Evolutionary conservation across 768 basidiomycete genomes (phyloP).

Genomic region (Coprinellus micaceus): DNA sequence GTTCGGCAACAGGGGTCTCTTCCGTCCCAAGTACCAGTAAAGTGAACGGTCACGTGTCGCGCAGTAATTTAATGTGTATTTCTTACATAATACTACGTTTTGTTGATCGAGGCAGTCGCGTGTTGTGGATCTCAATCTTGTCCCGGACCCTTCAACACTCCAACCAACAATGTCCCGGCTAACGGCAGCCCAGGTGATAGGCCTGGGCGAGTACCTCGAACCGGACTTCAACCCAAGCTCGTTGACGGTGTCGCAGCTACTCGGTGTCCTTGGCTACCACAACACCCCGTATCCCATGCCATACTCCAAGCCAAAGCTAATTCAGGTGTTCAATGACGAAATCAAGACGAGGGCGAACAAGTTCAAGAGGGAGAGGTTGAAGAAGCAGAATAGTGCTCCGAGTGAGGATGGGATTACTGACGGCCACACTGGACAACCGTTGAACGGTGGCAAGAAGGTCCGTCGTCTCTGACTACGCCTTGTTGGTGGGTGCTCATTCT

Average conservation of each 20-base stretch:
- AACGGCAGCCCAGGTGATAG: constrained; percentile 75
- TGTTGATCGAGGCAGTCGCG: constrained; percentile 8
- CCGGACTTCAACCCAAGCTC: constrained; percentile 69
- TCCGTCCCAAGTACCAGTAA: constrained; percentile 29
- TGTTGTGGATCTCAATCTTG: constrained; percentile 6
- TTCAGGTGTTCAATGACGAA: constrained; percentile 75
- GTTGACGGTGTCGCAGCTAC: constrained; percentile 77
- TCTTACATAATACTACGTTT: constrained; percentile 7
- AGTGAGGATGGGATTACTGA: constrained; percentile 83
- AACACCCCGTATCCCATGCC: constrained; percentile 70
- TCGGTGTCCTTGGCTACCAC: constrained; percentile 75
- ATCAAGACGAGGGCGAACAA: constrained; percentile 57
- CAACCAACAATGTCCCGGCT: constrained; percentile 59
- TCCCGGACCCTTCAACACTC: background rate
- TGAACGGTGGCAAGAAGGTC: constrained; percentile 49
- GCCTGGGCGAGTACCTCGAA: constrained; percentile 72
- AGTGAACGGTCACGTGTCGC: background rate
- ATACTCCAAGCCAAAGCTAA: constrained; percentile 73
- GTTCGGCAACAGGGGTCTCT: constrained; percentile 38
- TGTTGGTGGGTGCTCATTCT: too few species aligned
- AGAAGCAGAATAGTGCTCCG: constrained; percentile 64
- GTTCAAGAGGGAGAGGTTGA: constrained; percentile 60
- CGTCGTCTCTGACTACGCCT: too few species aligned
- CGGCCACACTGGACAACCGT: constrained; percentile 72
- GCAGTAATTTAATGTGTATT: background rate